Evolutionary conservation across 1,139 yeast species (phyloP).

Genomic region (Taiozyma sp.): DNA sequence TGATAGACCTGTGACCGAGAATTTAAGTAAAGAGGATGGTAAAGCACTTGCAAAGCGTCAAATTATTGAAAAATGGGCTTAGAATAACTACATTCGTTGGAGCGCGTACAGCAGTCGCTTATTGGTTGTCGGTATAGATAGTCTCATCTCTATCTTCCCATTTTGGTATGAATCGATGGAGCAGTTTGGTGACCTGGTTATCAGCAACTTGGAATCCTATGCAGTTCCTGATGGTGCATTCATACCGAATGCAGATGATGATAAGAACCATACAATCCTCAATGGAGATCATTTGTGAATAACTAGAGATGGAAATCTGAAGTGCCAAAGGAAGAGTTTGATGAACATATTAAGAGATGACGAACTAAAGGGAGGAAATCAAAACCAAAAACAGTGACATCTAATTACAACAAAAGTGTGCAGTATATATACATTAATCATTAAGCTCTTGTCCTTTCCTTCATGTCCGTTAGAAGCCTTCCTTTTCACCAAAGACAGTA

Average conservation of each 20-base stretch:
- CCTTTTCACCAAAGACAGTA: slow-evolving; percentile 21
- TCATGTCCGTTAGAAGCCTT: slow-evolving; percentile 14
- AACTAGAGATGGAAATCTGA: slow-evolving; percentile 30
- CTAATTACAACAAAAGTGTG: neutral
- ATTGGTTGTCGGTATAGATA: slow-evolving; percentile 26
- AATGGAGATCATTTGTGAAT: slow-evolving; percentile 28
- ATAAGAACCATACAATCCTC: slow-evolving; percentile 22
- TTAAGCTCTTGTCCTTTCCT: neutral
- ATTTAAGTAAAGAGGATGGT: slow-evolving; percentile 22
- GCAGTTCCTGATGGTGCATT: slow-evolving; percentile 23
- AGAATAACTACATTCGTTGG: slow-evolving; percentile 30
- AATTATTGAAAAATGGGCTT: slow-evolving; percentile 29
- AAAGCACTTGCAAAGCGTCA: slow-evolving; percentile 22
- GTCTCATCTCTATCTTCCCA: slow-evolving; percentile 27
- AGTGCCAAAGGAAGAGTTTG: slow-evolving; percentile 8
- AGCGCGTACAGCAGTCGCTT: slow-evolving; percentile 25
- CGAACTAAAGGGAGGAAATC: slow-evolving; percentile 1
- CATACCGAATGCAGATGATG: slow-evolving; percentile 20
- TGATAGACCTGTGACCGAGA: slow-evolving; percentile 26
- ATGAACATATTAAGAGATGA: slow-evolving; percentile 9
- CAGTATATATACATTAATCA: neutral
- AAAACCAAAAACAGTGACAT: neutral
- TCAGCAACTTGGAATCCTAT: slow-evolving; percentile 25
- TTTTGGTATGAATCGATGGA: slow-evolving; percentile 25
- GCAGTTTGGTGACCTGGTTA: slow-evolving; percentile 22